Percentiles rank a stretch among this genome's conserved stretches.
phyloP scores from a whole-genome alignment of 163 green algal genomes.

The Scenedesmus sp. region DNA sequence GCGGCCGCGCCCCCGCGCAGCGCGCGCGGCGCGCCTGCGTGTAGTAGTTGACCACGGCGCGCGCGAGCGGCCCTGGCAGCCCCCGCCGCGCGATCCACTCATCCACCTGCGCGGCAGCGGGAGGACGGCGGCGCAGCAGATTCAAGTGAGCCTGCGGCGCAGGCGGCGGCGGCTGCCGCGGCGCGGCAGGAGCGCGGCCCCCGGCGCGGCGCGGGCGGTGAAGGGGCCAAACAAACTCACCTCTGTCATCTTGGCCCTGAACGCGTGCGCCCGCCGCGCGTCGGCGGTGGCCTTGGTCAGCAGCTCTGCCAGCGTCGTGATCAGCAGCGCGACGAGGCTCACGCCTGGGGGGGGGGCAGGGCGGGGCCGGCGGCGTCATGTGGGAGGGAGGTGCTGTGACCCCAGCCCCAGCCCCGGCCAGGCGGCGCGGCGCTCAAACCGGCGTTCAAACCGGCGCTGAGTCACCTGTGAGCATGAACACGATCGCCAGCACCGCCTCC shows the following conservation, averaged over 20 bases:
- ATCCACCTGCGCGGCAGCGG: conserved; percentile 6
- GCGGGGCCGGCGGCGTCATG: no score
- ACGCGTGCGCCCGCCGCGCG: conserved; percentile 13
- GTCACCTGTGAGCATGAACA: conserved; percentile 25
- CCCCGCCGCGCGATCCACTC: conserved; percentile 20
- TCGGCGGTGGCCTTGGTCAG: conserved; percentile 33
- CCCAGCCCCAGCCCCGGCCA: no score
- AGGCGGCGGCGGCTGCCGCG: no score
- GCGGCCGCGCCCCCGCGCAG: no score
- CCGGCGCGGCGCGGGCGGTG: background rate
- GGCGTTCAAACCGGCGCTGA: no score
- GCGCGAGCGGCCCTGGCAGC: background rate
- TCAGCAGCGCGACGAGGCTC: conserved; percentile 32
- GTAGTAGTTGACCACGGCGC: conserved; percentile 33
- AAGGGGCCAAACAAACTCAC: conserved; percentile 3
- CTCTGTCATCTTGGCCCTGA: conserved; percentile 35
- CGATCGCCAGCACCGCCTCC: conserved; percentile 15
- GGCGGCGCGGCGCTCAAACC: no score
- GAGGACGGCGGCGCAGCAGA: no score
- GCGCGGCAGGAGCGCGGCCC: no score
- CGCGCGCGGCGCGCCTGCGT: background rate
- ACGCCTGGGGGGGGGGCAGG: no score
- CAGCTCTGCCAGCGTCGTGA: conserved; percentile 29
- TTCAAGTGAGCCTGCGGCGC: no score
- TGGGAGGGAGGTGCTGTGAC: no score